Evolutionary conservation across 1,284 basidiomycete species (phyloP), one percentile per base, ranked within the genome.

Genomic region (Irpex sp.): DNA sequence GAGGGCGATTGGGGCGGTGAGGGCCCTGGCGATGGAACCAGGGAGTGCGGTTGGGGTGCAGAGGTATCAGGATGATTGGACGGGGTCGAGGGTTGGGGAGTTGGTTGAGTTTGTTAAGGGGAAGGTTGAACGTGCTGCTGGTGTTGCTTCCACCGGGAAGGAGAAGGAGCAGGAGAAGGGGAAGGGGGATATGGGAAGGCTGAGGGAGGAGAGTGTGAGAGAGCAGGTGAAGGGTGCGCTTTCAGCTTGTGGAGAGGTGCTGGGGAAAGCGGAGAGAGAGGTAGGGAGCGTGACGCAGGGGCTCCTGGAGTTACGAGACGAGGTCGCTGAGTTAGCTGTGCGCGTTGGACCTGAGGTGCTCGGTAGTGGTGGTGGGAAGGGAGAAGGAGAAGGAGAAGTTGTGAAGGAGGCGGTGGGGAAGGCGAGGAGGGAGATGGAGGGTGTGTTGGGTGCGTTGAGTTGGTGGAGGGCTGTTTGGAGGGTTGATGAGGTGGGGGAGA

Each of bases 401-500:
- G 81, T 89, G 5, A 74, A 75, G 19, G 74, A 78, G 37, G 85
- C 86, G 0, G 66, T 93, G 57, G 73, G 75, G 15, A 71, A 75
- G 33, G 81, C 85, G 1, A 75, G 78, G 61, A 77, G 74, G 57
- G 78, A 81, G n/a, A 79, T 94, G 64, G 76, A 78, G 65, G 61
- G 71, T 2, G 77, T 86, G 0, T 79, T 93, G 72, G 76, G 81
- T 58, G 74, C 75, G 4, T 73, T 93, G 65, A 83, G 81, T 7
- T 92, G 89, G 85, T 88, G 88, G 82, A 83, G 79, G 64, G 81
- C 89, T 69, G 69, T 89, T 5, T 84, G 82, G 79, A 76, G 83
- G 6, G 84, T 91, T 1, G 93, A 95, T 70, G 92, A 93, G 64
- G 82, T 93, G 17, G 85, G 81, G 7, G 74, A 77, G 39, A 80